Conservation (phyloP, 208 protist genomes). For the Angomonas desouzai region DNA sequence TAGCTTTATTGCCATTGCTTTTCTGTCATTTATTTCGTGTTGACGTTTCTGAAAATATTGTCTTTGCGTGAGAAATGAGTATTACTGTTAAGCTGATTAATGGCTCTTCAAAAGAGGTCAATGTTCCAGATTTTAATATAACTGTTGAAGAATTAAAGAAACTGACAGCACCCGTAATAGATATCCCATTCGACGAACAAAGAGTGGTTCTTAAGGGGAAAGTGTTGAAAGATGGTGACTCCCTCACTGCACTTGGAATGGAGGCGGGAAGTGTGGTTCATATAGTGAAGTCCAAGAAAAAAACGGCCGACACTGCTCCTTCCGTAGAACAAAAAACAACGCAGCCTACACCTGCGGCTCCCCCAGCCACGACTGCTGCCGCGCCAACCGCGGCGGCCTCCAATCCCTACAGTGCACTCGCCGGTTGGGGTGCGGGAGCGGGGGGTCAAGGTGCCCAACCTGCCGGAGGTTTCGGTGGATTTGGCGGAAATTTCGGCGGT, state of each 20-base stretch:
- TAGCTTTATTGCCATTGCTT: too few relatives aligned
- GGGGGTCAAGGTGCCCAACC: too few relatives aligned
- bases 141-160: constrained; percentile 75
- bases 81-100: constrained; percentile 81
- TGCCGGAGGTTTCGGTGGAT: constrained; percentile 12
- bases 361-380: neutral
- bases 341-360: constrained; percentile 2
- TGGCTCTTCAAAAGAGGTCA: constrained; percentile 64
- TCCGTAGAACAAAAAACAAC: constrained; percentile 8
- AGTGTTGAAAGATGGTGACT: constrained; percentile 79
- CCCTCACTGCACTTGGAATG: constrained; percentile 72
- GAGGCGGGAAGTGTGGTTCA: constrained; percentile 78
- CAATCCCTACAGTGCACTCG: constrained; percentile 73
- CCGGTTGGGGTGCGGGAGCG: constrained; percentile 39
- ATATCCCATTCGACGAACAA: constrained; percentile 81
- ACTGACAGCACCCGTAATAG: constrained; percentile 27
- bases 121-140: constrained; percentile 67
- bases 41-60: neutral
- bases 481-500: constrained; percentile 9
- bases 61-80: constrained; percentile 30
- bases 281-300: constrained; percentile 77
- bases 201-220: constrained; percentile 78
- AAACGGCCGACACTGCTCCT: constrained; percentile 7
- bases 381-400: constrained; percentile 9
- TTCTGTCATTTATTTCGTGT: neutral